phyloP scores from a whole-genome alignment of 1,284 basidiomycete genomes.

The Ustilago bromivora region DNA sequence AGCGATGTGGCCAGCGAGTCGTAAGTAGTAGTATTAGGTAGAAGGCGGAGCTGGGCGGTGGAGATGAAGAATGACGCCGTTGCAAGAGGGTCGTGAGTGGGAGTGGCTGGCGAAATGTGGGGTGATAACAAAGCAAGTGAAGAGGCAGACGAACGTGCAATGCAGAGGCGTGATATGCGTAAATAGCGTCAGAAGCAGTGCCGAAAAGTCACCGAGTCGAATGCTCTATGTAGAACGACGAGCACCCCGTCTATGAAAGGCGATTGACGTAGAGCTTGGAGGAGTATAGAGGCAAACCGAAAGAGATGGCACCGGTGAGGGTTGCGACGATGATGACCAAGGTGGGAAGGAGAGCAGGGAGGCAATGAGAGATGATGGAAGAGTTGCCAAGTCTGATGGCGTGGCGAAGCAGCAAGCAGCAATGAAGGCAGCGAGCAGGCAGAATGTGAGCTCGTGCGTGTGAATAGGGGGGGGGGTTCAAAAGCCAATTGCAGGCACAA shows the following conservation, averaged over 20 bases:
- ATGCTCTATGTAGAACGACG: neutral
- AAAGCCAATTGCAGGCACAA: neutral
- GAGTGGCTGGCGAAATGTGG: neutral
- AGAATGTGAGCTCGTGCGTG: neutral
- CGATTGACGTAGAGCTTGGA: neutral
- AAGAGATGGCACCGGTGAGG: neutral
- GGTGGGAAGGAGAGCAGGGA: neutral
- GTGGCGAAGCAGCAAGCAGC: constrained; percentile 1
- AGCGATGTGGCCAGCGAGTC: neutral
- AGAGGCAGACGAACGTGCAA: neutral
- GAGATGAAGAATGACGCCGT: neutral
- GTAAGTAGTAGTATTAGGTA: neutral
- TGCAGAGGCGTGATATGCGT: neutral
- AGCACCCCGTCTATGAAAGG: neutral
- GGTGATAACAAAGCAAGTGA: neutral
- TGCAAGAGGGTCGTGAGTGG: neutral
- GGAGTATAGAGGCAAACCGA: neutral
- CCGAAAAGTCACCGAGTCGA: neutral
- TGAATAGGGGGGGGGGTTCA: neutral
- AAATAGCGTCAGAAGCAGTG: neutral
- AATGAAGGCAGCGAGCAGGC: neutral
- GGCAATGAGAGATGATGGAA: neutral
- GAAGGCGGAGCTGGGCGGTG: neutral
- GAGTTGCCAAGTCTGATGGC: constrained; percentile 1
- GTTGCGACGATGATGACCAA: constrained; percentile 4